phyloP scores from a whole-genome alignment of 345 rosid genomes.

The Mallotus nudiflorus region DNA sequence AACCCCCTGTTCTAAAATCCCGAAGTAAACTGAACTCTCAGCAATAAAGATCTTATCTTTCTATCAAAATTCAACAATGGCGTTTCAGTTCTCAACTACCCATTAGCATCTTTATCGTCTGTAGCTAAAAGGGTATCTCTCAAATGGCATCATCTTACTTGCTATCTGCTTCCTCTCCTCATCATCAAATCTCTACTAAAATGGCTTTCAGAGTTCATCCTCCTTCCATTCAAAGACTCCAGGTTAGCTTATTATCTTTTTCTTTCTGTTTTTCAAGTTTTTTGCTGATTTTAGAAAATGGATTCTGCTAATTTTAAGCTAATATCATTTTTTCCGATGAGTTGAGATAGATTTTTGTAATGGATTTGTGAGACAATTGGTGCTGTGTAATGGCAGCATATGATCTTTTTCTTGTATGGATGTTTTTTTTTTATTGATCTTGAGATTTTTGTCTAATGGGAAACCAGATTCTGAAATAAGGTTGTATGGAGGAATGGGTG shows the following conservation, averaged over 20 bases:
- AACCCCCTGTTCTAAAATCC: constrained; percentile 1
- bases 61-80: not conserved
- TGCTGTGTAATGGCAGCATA: not conserved
- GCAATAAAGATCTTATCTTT: not conserved
- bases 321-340: not conserved
- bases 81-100: not conserved
- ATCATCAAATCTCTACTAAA: constrained; percentile 20
- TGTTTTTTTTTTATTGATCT: not conserved
- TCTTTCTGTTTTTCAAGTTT: not conserved
- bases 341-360: not conserved
- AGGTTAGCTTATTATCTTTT: constrained; percentile 24
- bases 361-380: not conserved
- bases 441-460: not conserved
- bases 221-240: constrained; percentile 19
- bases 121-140: not conserved
- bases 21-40: not conserved
- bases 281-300: constrained; percentile 10
- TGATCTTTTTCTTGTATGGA: not conserved
- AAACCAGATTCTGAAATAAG: not conserved
- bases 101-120: not conserved
- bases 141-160: constrained; percentile 18
- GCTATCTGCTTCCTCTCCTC: constrained; percentile 28
- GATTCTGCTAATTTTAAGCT: constrained; percentile 1
- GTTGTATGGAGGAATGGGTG: not conserved
- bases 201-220: constrained; percentile 15